phyloP scores from a whole-genome alignment of 2,329 filamentous ascomycete species.

The Fusarium fujikuroi region DNA sequence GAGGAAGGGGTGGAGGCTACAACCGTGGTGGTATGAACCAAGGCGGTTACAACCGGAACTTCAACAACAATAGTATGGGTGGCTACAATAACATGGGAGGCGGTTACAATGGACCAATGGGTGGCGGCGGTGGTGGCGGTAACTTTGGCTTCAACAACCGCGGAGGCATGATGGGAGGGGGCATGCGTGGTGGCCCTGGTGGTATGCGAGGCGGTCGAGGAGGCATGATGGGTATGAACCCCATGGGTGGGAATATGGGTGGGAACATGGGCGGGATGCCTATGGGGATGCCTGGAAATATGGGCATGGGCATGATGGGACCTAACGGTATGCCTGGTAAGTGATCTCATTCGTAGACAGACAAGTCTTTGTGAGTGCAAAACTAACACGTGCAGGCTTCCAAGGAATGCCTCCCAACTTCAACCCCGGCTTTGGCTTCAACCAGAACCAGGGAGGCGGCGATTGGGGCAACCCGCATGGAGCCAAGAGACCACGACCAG shows the following conservation, averaged over 20 bases:
- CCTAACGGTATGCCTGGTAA: constrained; percentile 55
- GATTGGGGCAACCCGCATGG: constrained; percentile 85
- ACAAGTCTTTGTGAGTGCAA: neutral
- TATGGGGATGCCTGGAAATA: constrained; percentile 69
- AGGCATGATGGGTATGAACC: constrained; percentile 62
- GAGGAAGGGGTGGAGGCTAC: constrained; percentile 61
- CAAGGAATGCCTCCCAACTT: constrained; percentile 76
- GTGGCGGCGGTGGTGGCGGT: constrained; percentile 62
- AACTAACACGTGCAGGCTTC: constrained; percentile 62
- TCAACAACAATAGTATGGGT: constrained; percentile 57
- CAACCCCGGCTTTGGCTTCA: constrained; percentile 76
- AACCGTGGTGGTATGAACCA: constrained; percentile 60
- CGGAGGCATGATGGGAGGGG: constrained; percentile 58
- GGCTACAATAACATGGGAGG: constrained; percentile 58
- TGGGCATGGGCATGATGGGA: constrained; percentile 67
- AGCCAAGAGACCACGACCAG: constrained; percentile 80
- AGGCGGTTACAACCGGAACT: constrained; percentile 57
- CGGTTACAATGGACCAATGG: constrained; percentile 62
- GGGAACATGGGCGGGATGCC: constrained; percentile 58
- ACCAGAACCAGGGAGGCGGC: constrained; percentile 57
- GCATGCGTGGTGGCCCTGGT: constrained; percentile 62
- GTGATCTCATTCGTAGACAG: constrained; percentile 3
- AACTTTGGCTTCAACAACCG: constrained; percentile 60
- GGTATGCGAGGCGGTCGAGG: constrained; percentile 60
- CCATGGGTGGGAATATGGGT: constrained; percentile 57